Base-by-base conservation (phyloP, 2,329 filamentous ascomycete species). In the Hymenoscyphus fructigenus region DNA sequence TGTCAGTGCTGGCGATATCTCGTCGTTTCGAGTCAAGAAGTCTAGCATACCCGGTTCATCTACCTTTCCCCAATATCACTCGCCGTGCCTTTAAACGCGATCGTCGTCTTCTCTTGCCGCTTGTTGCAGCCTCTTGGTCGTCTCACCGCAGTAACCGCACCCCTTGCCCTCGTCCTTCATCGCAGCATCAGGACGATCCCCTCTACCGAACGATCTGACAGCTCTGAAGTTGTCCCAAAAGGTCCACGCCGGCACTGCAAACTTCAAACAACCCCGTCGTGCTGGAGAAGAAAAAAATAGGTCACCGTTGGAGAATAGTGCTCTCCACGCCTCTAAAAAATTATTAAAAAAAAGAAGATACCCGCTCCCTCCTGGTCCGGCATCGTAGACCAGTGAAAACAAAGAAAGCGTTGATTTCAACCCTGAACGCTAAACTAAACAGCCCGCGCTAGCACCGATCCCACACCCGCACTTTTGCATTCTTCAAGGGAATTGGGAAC, bases 401-500 rank as follows among this genome's bases (percentile, higher is more conserved):
- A 53, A 53, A 20, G 17, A 20, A n/a, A 20, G 7, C 9, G 15
- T 12, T 15, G 41, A n/a, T n/a, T n/a, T n/a, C n/a, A n/a, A n/a
- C n/a, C n/a, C n/a, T n/a, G n/a, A n/a, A n/a, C n/a, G n/a, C n/a
- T n/a, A 53, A n/a, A 15, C 15, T 17, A 20, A 53, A 9, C 53
- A 26, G 5, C 26, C 26, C 17, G 26, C 14, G 6, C 53, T 23
- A n/a, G 47, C 47, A n/a, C 47, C 47, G 7, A 26, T 55, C 50
- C 20, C 23, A 55, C 50, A 15, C 20, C 57, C 20, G 17, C 57
- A 26, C 23, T 12, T 32, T 41, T 14, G 57, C 32, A 36, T 38
- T 60, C 41, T 38, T 60, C 41, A 50, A 36, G 58, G 38, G 58
- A 60, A 50, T 60, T 60, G 28, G 17, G n/a, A 29, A 41, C 32